Percentiles rank a stretch among this genome's conserved stretches.
phyloP scores from a whole-genome alignment of 805 yeast species.

The Saccharomycopsis schoenii region DNA sequence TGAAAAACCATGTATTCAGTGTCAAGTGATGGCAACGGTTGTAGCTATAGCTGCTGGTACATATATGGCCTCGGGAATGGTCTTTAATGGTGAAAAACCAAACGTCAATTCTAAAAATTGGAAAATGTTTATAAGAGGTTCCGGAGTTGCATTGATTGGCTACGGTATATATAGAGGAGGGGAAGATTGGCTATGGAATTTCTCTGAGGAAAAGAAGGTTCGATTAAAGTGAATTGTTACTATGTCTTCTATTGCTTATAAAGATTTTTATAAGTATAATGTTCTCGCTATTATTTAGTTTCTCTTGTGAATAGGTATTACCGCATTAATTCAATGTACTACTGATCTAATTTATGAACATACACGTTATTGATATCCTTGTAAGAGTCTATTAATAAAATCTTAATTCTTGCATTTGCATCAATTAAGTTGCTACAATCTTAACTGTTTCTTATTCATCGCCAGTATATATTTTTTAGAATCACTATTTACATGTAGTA shows the following conservation, averaged over 20 bases:
- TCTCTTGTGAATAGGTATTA: too few relatives aligned
- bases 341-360: too few relatives aligned
- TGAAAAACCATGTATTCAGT: conserved; percentile 53
- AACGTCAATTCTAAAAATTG: conserved; percentile 43
- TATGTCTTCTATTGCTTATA: not conserved
- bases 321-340: too few relatives aligned
- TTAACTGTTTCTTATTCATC: not conserved
- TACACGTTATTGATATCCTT: too few relatives aligned
- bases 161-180: conserved; percentile 56
- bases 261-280: too few relatives aligned
- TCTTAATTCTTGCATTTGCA: too few relatives aligned
- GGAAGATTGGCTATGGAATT: conserved; percentile 50
- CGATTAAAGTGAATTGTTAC: not conserved
- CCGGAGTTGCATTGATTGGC: conserved; percentile 45
- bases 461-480: not conserved
- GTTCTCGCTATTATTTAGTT: too few relatives aligned
- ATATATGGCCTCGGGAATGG: conserved; percentile 48
- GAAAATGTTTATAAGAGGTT: conserved; percentile 40
- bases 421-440: too few relatives aligned
- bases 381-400: too few relatives aligned
- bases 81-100: conserved; percentile 39
- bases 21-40: conserved; percentile 56
- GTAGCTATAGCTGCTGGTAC: conserved; percentile 52
- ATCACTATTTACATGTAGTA: not conserved
- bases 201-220: not conserved